These are phyloP conservation scores for Dendrobium officinale DNA, from an alignment of 106 monocot genomes.

Conservation along the genomic window DNA sequence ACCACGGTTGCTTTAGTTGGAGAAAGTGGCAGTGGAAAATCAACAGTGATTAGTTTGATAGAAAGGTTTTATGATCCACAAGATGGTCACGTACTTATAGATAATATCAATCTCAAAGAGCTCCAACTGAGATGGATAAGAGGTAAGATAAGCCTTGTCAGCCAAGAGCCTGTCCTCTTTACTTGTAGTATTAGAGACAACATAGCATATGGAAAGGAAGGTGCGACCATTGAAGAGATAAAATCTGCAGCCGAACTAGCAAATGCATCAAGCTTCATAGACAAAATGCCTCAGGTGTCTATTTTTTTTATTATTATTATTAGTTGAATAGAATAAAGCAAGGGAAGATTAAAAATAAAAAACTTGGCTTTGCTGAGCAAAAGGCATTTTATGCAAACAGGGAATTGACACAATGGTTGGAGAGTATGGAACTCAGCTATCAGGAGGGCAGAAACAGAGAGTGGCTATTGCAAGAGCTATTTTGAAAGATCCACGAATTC, in stretches of 20 bases:
- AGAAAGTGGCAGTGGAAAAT: constrained; percentile 43
- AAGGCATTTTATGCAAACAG: constrained; percentile 2
- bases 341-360: neutral
- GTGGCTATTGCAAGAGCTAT: constrained; percentile 37
- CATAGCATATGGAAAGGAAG: constrained; percentile 39
- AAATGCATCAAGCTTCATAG: constrained; percentile 38
- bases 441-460: constrained; percentile 28
- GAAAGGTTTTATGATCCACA: constrained; percentile 43
- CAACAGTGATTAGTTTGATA: constrained; percentile 34
- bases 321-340: neutral
- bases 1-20: constrained; percentile 32
- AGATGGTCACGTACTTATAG: constrained; percentile 33
- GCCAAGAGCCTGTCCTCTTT: constrained; percentile 38
- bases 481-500: constrained; percentile 32
- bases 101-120: constrained; percentile 30
- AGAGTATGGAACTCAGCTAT: constrained; percentile 24
- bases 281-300: constrained; percentile 39
- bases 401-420: constrained; percentile 33
- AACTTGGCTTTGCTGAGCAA: neutral
- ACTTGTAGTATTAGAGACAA: constrained; percentile 33
- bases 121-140: constrained; percentile 37
- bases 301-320: neutral
- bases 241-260: constrained; percentile 28
- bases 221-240: constrained; percentile 33
- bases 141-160: constrained; percentile 35